Evolutionary conservation across 345 rosid genomes (phyloP), one percentile per base, ranked within the genome.

Genomic region (Crucihimalaya himalaica): DNA sequence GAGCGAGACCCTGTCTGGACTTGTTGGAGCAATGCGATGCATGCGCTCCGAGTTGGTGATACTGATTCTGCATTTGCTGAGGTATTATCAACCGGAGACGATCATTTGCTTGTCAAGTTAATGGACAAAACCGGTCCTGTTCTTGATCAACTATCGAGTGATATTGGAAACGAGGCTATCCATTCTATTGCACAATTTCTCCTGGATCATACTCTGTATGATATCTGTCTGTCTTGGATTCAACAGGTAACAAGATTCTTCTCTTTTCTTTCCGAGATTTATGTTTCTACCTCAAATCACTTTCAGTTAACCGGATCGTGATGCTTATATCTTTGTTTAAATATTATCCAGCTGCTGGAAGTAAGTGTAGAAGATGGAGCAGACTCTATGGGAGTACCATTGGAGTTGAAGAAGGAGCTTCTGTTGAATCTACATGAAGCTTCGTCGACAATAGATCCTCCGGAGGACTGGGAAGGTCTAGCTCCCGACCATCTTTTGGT

Each of bases 101-200:
- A 95, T 81, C 82, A 71, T 66, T 85, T 90, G 79, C 92, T 95
- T 67, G 88, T 95, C 77, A 90, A 95, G 82, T 86, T 95, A 63
- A 89, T 92, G 99, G 98, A 90, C 78, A 84, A 86, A 75, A 79
- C 97, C 1, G 99, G 99, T 52, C 97, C 98, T 11, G 87, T 84
- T 40, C 72, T 90, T 42, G 97, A 92, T 66, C 94, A 92, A 64
- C 87, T 95, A 25, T 86, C 99, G 37, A 84, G 66, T 79, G 98
- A 92, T 77, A 84, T 84, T 21, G 90, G 88, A 72, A 82, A 80
- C 27, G 97, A 90, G 65, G 83, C 85, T 76, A 75, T 92, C 47
- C 81, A 87, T 76, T 92, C 87, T 61, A 72, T 92, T 56, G 81
- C 70, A 59, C 96, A 88, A 77, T 87, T 95, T 73, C 85, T 95